Evolutionary conservation across 352 stramenopile genomes (phyloP).

Genomic region (Phytophthora pistaciae): DNA sequence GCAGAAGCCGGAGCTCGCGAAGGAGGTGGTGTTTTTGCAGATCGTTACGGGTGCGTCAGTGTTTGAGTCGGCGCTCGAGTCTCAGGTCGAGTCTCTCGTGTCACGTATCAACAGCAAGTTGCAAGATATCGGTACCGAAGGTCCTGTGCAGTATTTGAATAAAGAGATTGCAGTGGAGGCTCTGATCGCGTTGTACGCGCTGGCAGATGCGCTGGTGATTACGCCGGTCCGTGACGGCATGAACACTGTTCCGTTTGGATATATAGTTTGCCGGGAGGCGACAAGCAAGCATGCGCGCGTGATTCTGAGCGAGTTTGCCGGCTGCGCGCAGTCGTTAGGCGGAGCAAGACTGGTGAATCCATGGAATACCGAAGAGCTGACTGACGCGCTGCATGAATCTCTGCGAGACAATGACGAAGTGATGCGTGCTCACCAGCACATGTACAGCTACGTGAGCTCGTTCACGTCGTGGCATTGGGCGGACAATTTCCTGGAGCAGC

Average conservation of each 20-base stretch:
- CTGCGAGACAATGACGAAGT: slow-evolving; percentile 75
- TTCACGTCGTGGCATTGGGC: slow-evolving; percentile 82
- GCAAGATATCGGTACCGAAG: slow-evolving; percentile 88
- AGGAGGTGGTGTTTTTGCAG: slow-evolving; percentile 96
- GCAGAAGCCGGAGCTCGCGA: slow-evolving; percentile 88
- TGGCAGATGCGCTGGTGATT: slow-evolving; percentile 86
- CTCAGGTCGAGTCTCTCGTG: slow-evolving; percentile 91
- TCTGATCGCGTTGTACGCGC: slow-evolving; percentile 89
- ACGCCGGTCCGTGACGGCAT: slow-evolving; percentile 92
- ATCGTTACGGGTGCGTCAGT: slow-evolving; percentile 80
- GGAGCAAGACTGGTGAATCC: slow-evolving; percentile 90
- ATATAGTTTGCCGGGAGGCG: slow-evolving; percentile 88
- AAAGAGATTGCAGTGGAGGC: slow-evolving; percentile 88
- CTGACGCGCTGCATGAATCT: slow-evolving; percentile 58
- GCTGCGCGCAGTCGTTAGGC: slow-evolving; percentile 87
- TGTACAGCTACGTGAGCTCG: slow-evolving; percentile 86
- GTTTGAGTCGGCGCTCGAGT: slow-evolving; percentile 74
- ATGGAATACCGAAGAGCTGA: slow-evolving; percentile 85
- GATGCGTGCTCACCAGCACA: slow-evolving; percentile 78
- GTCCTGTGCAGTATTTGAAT: slow-evolving; percentile 93
- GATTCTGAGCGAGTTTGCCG: slow-evolving; percentile 93
- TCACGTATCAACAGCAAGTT: slow-evolving; percentile 94
- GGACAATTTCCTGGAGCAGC: slow-evolving; percentile 83
- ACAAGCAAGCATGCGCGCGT: slow-evolving; percentile 76
- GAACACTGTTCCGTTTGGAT: slow-evolving; percentile 94